Base-by-base conservation (phyloP, 2,329 filamentous ascomycete genomes). In the Colletotrichum lini region DNA sequence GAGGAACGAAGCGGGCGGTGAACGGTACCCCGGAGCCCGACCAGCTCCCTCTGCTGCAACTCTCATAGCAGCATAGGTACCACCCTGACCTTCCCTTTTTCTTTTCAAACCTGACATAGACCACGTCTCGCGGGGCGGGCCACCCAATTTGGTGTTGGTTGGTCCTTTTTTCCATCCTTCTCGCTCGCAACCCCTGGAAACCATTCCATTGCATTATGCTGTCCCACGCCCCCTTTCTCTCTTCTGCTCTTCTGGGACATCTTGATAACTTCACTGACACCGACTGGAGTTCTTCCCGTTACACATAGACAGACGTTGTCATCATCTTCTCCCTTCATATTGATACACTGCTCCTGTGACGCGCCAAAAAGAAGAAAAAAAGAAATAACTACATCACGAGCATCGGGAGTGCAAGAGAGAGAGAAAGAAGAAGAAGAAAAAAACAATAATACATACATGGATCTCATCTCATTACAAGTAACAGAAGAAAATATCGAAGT, bases 391-490 rank as follows among this genome's bases (percentile, higher is more conserved):
- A 63, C 50, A 64, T 64, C 61, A 47, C 50, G 44, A 56, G 30
- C 8, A 38, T 38, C 35, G 35, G 35, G 35, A 38, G 35, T 38
- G 9, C 8, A 10, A 54, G 64, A 54, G 10, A 53, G 44, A 56
- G 50, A 57, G n/a, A 57, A 64, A 69, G 30, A 65, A 26, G 15
- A 18, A n/a, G 7, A 61, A 30, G 16, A 50, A 61, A 30, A 18
- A 13, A 6, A 63, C 52, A 68, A 68, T 30, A 68, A 68, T 71
- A 71, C 68, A 71, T 63, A 50, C 65, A 30, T 68, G 23, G 58
- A 44, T 58, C 58, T 71, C 68, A 47, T 71, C 50, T 71, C 68
- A 63, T 71, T 30, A 58, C 56, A 54, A 60, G 40, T 38, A 59
- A 49, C 8, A 21, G 49, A 18, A 45, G 30, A 40, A 47, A 45